A percentile compares a stretch with the other conserved stretches of the same genome.
Evolutionary conservation across 2,329 filamentous ascomycete genomes (phyloP).

Genomic region (Talaromyces marneffei): DNA sequence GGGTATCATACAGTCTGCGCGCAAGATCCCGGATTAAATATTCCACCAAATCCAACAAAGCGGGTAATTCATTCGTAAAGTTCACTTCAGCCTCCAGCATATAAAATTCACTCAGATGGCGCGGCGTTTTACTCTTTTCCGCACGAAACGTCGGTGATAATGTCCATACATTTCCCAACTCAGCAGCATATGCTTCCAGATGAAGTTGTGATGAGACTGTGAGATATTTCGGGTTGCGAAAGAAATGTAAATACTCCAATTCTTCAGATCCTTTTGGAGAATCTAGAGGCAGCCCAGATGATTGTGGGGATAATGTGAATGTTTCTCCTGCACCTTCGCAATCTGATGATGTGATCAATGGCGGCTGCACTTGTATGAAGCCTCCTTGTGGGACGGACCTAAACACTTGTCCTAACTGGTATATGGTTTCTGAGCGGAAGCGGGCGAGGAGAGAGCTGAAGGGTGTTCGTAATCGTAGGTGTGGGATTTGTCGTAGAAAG

Average conservation of each 20-base stretch:
- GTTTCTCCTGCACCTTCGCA: constrained; percentile 96
- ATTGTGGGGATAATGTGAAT: constrained; percentile 60
- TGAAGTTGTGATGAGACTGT: constrained; percentile 95
- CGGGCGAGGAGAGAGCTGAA: constrained; percentile 74
- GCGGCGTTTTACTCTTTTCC: constrained; percentile 84
- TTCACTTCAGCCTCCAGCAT: constrained; percentile 93
- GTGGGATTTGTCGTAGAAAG: constrained; percentile 80
- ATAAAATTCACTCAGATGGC: constrained; percentile 95
- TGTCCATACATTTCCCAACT: constrained; percentile 87
- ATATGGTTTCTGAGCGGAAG: constrained; percentile 73
- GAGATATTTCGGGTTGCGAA: constrained; percentile 81
- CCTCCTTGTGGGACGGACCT: constrained; percentile 55
- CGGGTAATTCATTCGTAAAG: constrained; percentile 64
- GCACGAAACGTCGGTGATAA: constrained; percentile 90
- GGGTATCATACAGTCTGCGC: constrained; percentile 44
- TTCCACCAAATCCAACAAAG: constrained; percentile 76
- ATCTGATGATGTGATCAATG: constrained; percentile 92
- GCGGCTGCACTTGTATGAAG: constrained; percentile 69
- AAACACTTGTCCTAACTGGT: constrained; percentile 71
- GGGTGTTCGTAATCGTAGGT: constrained; percentile 75
- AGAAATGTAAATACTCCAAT: constrained; percentile 61
- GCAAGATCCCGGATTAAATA: constrained; percentile 62
- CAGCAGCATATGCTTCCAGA: constrained; percentile 82
- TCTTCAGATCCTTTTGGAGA: constrained; percentile 32
- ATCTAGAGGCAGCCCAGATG: constrained; percentile 15